These are phyloP conservation scores for Alternaria metachromatica DNA, from an alignment of 2,329 filamentous ascomycete genomes.

Conservation along the genomic window DNA sequence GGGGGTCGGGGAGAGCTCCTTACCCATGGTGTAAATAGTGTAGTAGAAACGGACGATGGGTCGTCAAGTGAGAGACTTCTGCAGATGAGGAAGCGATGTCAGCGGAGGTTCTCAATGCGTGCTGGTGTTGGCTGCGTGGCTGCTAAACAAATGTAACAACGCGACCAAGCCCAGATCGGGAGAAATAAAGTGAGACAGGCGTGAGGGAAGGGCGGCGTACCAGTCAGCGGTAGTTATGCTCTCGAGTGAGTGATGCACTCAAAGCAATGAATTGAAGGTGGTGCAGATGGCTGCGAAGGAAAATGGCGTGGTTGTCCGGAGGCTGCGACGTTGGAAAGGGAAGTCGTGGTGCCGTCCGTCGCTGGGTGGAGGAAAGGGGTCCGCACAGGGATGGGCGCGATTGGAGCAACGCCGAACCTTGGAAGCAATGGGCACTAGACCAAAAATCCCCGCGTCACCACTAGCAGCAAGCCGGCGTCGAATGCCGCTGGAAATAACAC, in stretches of 20 bases:
- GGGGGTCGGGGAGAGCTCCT: constrained; percentile 30
- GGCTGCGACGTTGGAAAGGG: constrained; percentile 42
- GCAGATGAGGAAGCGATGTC: constrained; percentile 24
- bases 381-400: constrained; percentile 41
- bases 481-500: constrained; percentile 6
- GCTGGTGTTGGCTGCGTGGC: constrained; percentile 26
- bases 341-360: constrained; percentile 44
- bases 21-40: constrained; percentile 48
- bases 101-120: constrained; percentile 25
- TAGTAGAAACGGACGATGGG: constrained; percentile 38
- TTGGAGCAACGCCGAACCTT: constrained; percentile 45
- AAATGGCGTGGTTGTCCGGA: constrained; percentile 37
- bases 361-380: constrained; percentile 47
- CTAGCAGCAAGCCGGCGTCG: constrained; percentile 10
- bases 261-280: constrained; percentile 36
- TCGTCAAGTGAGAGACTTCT: constrained; percentile 46
- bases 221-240: constrained; percentile 47
- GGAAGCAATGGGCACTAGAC: constrained; percentile 42
- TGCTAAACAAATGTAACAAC: constrained; percentile 39
- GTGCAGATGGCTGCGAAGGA: constrained; percentile 32
- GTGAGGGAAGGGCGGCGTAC: constrained; percentile 37
- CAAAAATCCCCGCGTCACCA: constrained; percentile 40
- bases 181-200: constrained; percentile 42
- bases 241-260: constrained; percentile 43
- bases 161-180: constrained; percentile 44